Percentiles rank a stretch among this genome's conserved stretches.
Conservation (phyloP, 2,329 filamentous ascomycete species). For the Fusarium proliferatum region DNA sequence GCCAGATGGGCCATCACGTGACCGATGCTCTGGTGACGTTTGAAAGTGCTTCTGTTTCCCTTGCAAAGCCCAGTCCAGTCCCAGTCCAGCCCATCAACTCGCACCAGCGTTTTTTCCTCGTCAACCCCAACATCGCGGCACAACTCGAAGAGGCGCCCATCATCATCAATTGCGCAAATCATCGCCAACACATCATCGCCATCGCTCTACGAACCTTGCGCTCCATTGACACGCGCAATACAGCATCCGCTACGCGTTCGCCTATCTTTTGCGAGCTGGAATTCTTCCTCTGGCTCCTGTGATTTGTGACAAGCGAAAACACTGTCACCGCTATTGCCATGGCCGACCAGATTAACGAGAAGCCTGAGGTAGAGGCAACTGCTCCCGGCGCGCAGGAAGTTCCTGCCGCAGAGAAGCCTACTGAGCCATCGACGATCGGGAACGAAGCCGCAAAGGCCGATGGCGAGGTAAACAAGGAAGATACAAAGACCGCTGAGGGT, state of each 20-base stretch:
- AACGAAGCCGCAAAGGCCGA: constrained; percentile 42
- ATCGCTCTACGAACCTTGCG: constrained; percentile 48
- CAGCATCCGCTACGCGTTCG: constrained; percentile 47
- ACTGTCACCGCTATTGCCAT: constrained; percentile 47
- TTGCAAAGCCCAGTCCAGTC: constrained; percentile 26
- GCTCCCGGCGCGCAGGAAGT: constrained; percentile 47
- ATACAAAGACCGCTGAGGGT: constrained; percentile 48
- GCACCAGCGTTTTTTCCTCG: constrained; percentile 50
- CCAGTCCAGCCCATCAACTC: constrained; percentile 44
- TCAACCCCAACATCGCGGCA: constrained; percentile 50
- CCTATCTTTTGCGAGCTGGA: constrained; percentile 36
- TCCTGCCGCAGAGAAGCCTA: constrained; percentile 40
- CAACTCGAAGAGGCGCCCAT: constrained; percentile 48
- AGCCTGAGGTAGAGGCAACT: constrained; percentile 50
- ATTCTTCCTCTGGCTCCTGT: constrained; percentile 32
- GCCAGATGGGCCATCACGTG: constrained; percentile 48
- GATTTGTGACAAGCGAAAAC: constrained; percentile 35
- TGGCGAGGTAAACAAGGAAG: constrained; percentile 42
- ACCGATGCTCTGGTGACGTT: constrained; percentile 49
- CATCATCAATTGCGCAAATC: constrained; percentile 49
- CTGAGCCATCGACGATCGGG: constrained; percentile 36
- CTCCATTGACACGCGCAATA: constrained; percentile 46
- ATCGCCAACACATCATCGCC: constrained; percentile 44
- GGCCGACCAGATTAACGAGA: constrained; percentile 54
- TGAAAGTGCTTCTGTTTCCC: constrained; percentile 46